Evolutionary conservation across 2,329 filamentous ascomycete species (phyloP), one percentile per base, ranked within the genome.

Genomic region (Penicillium freii): DNA sequence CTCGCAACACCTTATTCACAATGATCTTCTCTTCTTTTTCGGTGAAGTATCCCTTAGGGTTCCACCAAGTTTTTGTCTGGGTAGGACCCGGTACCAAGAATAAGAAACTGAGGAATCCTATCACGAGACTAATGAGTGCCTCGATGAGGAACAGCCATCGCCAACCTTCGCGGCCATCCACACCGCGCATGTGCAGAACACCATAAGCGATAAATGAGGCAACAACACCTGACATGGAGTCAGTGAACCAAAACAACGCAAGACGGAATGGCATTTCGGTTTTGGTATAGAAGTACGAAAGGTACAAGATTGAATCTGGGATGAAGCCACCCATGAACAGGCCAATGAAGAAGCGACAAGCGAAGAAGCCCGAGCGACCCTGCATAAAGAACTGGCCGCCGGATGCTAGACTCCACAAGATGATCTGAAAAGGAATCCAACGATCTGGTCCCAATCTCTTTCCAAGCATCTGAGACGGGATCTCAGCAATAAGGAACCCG

Each of bases 11-110:
- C 1, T 84, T 76, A 62, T 87, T 87, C 27, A 87, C 83, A 59
- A 87, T 80, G 62, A 87, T 87, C 51, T 77, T 76, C 64, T 87
- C 84, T 57, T 87, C 85, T 2, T 78, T 79, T 44, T 86, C 82
- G 3, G 66, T 81, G 69, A 87, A 88, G 82, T 84, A 88, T 1
- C 85, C 85, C 52, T 82, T 80, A 11, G 82, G 83, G 11, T 83
- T 79, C 64, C 61, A 83, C 80, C 81, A 84, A 45, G 77, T 81
- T 42, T 76, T 77, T 0, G 84, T 86, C 57, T 78, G 75, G 0
- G 66, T 70, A 2, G 71, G 71, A 2, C 66, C 61, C 0, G 72
- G 68, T 0, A 77, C 72, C 59, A 81, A 72, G 21, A 79, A 74
- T 19, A 79, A 68, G 53, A 71, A 80, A 2, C 76, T 73, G 19